These are phyloP conservation scores for Ilyonectria mors-panacis DNA, from an alignment of 2,329 filamentous ascomycete species.

Conservation along the genomic window DNA sequence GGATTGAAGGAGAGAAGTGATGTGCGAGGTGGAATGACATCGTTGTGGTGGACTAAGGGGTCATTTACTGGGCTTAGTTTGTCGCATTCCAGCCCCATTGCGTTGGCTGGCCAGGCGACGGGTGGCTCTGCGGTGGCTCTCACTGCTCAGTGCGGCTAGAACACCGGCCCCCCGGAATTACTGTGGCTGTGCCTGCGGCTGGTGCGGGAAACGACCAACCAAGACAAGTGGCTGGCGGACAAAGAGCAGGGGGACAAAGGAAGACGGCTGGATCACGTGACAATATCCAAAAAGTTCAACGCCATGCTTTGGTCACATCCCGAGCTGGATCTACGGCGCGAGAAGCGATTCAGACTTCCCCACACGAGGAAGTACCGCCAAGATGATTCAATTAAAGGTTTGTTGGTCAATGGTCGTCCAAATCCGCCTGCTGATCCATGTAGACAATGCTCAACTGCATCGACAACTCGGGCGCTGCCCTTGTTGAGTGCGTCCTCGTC, in stretches of 20 bases:
- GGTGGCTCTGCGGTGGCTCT: conserved; percentile 35
- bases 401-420: rapidly evolving
- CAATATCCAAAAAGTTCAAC: conserved; percentile 47
- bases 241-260: background rate
- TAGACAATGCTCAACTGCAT: conserved; percentile 99
- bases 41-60: conserved; percentile 41
- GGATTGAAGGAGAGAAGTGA: conserved; percentile 46
- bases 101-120: conserved; percentile 52
- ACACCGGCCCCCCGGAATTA: background rate
- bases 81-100: conserved; percentile 43
- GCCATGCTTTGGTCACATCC: conserved; percentile 37
- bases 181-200: conserved; percentile 36
- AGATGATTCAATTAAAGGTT: conserved; percentile 94
- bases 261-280: conserved; percentile 40
- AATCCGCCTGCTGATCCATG: conserved; percentile 12
- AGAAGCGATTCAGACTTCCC: conserved; percentile 42
- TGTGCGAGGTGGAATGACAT: conserved; percentile 48
- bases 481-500: conserved; percentile 96
- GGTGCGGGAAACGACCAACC: conserved; percentile 1
- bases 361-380: conserved; percentile 54
- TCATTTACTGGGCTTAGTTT: conserved; percentile 37
- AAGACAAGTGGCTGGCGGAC: background rate
- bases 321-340: conserved; percentile 38
- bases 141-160: background rate
- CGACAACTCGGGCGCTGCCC: conserved; percentile 98